phyloP scores from a whole-genome alignment of 371 early-diverging fungal genomes.

The Apophysomyces trapeziformis region DNA sequence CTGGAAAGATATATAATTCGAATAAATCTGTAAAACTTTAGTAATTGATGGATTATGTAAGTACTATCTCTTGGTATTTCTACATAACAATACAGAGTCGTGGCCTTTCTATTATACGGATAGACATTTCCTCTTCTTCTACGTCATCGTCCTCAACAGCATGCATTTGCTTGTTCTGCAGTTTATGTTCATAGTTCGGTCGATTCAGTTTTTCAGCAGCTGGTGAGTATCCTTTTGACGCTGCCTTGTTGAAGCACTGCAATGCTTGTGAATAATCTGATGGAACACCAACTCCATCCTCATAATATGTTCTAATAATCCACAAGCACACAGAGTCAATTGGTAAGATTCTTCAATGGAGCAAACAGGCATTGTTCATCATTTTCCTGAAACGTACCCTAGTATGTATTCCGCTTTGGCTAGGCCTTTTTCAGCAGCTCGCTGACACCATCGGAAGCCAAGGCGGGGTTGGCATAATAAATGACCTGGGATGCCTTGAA shows the following conservation, averaged over 20 bases:
- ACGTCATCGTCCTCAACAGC: neutral
- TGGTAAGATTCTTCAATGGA: too few relatives aligned
- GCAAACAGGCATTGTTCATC: too few relatives aligned
- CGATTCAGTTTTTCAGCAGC: constrained; percentile 41
- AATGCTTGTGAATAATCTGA: constrained; percentile 35
- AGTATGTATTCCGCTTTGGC: constrained; percentile 28
- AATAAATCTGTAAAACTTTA: too few relatives aligned
- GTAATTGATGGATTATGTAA: too few relatives aligned
- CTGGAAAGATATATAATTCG: too few relatives aligned
- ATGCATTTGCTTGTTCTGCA: neutral
- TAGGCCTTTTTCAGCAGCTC: constrained; percentile 26
- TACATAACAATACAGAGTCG: constrained; percentile 5
- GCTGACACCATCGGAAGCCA: constrained; percentile 36
- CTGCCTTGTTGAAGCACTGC: constrained; percentile 38
- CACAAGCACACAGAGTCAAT: neutral
- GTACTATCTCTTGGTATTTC: neutral
- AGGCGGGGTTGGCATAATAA: constrained; percentile 19
- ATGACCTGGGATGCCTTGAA: constrained; percentile 22
- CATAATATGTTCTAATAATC: constrained; percentile 38
- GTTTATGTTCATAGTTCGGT: neutral
- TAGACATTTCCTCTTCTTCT: neutral
- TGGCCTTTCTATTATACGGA: neutral
- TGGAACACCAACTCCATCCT: constrained; percentile 36
- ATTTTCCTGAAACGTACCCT: constrained; percentile 18
- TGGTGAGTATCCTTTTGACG: constrained; percentile 37